phyloP scores from a whole-genome alignment of 257 asterid species.

The Salvia rosmarinus region DNA sequence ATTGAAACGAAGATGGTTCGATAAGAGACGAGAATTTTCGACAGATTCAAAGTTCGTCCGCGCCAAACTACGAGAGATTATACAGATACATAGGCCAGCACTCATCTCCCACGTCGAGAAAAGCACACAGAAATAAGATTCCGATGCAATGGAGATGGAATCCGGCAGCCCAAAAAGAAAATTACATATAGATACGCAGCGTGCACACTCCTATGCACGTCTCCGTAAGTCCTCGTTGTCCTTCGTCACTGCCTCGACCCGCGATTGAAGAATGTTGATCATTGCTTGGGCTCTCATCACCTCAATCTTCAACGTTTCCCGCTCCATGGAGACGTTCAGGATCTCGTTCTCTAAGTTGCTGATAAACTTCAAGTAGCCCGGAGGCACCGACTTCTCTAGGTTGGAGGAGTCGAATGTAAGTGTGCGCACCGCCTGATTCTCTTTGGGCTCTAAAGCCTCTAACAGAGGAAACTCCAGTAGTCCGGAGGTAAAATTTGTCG shows the following conservation, averaged over 20 bases:
- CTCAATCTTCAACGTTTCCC: constrained; percentile 88
- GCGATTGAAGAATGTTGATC: constrained; percentile 87
- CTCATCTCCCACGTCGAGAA: constrained; percentile 45
- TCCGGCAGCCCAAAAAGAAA: constrained; percentile 28
- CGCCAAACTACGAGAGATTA: constrained; percentile 41
- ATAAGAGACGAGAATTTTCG: constrained; percentile 27
- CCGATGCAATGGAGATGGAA: constrained; percentile 22
- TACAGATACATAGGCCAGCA: constrained; percentile 21
- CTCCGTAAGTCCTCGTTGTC: constrained; percentile 67
- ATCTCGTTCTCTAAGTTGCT: constrained; percentile 85
- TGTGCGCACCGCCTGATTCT: constrained; percentile 45
- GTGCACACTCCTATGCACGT: constrained; percentile 41
- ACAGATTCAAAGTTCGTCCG: constrained; percentile 41
- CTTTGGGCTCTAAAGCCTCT: constrained; percentile 57
- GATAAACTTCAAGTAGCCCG: constrained; percentile 86
- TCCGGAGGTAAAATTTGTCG: constrained; percentile 63
- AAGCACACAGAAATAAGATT: constrained; percentile 28
- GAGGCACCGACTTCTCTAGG: constrained; percentile 91
- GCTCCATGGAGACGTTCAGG: constrained; percentile 79
- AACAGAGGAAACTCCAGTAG: constrained; percentile 70
- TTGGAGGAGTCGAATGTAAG: constrained; percentile 80
- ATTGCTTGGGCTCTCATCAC: constrained; percentile 95
- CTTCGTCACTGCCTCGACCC: constrained; percentile 59
- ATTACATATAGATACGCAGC: constrained; percentile 10
- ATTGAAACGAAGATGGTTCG: background rate